Evolutionary conservation across 495 filamentous ascomycete species (phyloP).

Genomic region (Neohortaea acidophila): DNA sequence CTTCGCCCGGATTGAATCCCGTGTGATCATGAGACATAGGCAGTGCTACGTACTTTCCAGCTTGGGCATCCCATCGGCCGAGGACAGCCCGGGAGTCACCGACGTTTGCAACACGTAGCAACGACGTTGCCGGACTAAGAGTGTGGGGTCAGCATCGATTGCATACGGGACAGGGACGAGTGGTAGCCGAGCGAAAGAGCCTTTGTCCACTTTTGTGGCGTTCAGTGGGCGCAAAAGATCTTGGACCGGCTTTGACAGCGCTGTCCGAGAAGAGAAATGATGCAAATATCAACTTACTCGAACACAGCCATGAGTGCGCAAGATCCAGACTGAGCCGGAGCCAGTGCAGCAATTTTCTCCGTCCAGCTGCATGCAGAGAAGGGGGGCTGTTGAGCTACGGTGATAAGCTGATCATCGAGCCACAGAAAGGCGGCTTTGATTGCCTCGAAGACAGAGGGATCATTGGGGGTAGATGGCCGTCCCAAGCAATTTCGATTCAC

Average conservation of each 20-base stretch:
- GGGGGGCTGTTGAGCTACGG: slow-evolving; percentile 35
- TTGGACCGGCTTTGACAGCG: no score
- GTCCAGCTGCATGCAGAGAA: slow-evolving; percentile 2
- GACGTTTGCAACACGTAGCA: slow-evolving; percentile 41
- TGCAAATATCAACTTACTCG: no score
- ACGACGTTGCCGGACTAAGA: slow-evolving; percentile 27
- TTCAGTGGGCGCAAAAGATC: no score
- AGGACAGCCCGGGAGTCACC: slow-evolving; percentile 49
- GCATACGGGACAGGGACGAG: no score
- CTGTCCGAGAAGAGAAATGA: no score
- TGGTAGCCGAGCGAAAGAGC: no score
- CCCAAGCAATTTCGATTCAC: neutral
- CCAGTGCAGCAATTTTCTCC: neutral
- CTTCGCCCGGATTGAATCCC: slow-evolving; percentile 38
- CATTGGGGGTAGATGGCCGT: slow-evolving; percentile 9
- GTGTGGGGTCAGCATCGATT: no score
- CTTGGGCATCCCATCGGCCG: slow-evolving; percentile 31
- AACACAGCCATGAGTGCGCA: slow-evolving; percentile 45
- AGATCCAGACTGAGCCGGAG: slow-evolving; percentile 29
- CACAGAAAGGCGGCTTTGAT: slow-evolving; percentile 34
- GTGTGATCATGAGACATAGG: slow-evolving; percentile 45
- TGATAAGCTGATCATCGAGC: slow-evolving; percentile 36
- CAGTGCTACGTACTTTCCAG: slow-evolving; percentile 33
- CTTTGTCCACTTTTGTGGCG: no score
- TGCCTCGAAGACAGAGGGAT: slow-evolving; percentile 18